Evolutionary conservation across 352 stramenopile genomes (phyloP), one percentile per base, ranked within the genome.

Genomic region (Globisporangium canariense): DNA sequence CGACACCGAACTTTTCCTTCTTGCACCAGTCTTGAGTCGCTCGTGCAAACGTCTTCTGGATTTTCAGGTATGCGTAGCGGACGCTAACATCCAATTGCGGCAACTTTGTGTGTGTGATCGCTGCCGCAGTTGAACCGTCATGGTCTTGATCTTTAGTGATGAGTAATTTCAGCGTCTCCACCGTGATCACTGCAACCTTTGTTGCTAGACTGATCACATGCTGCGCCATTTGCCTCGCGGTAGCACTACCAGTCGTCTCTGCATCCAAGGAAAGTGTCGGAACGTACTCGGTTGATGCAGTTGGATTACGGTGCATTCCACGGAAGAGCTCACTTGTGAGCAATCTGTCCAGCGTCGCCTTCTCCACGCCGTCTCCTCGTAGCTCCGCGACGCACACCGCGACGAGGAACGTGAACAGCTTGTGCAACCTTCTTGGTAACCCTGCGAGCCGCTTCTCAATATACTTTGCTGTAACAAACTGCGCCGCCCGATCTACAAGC

Each of bases 361-460:
- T n/a, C n/a, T 64, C 49, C 4, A 51, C 22, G 6, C 9, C 13
- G 2, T 57, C 54, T 36, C 20, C 28, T 11, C 18, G 7, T 6
- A 22, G 22, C n/a, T 70, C 65, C 11, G 52, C 59, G 14, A 58
- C n/a, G 32, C 52, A 46, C 28, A 68, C 25, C 11, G 58, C 65
- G 14, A 75, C 50, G n/a, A 60, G 49, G 11, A 83, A 49, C 49
- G 78, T 13, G 51, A 78, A 80, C 5, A 57, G 63, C 62, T 55
- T 51, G 34, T 77, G 68, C 13, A 78, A 38, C 0, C 66, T 60
- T 14, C 62, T 65, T n/a, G 73, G 73, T 3, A 83, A 54, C 2
- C 65, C 67, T 50, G 41, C 64, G 2, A 83, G 70, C 10, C 75
- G 62, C 38, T 71, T 65, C 10, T 56, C 54, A 5, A 78, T 46